Evolutionary conservation across 805 yeast species (phyloP).

Genomic region (Nakazawaea holstii): DNA sequence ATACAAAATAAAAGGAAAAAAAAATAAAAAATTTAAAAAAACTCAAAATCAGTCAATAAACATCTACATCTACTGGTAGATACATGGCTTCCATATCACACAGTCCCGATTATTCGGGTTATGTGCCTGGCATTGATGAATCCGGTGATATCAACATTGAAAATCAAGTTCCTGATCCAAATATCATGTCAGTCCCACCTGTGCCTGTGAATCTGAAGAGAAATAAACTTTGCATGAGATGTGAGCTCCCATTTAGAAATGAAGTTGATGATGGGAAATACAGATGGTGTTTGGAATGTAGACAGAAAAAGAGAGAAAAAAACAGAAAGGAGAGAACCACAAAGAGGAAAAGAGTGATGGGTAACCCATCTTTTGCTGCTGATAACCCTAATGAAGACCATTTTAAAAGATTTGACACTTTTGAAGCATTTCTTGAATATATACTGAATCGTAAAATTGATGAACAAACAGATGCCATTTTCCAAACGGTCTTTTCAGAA

Average conservation of each 20-base stretch:
- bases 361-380: constrained; percentile 2
- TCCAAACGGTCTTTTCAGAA: constrained; percentile 7
- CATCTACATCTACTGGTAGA: no score
- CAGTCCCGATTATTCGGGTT: no score
- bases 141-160: no score
- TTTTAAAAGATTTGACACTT: constrained; percentile 6
- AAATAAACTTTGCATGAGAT: constrained; percentile 3
- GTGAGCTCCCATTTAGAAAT: constrained; percentile 7
- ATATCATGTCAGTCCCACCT: background rate
- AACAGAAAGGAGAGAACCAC: constrained; percentile 9
- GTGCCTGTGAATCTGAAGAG: background rate
- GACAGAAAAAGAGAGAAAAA: constrained; percentile 10
- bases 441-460: background rate
- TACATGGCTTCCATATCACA: no score
- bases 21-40: no score
- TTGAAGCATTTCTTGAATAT: constrained; percentile 1
- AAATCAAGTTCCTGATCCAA: background rate
- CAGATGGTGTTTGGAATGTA: constrained; percentile 11
- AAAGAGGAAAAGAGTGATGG: background rate
- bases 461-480: constrained; percentile 9
- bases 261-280: constrained; percentile 7
- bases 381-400: constrained; percentile 7
- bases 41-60: no score
- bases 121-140: no score
- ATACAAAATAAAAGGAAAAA: no score